Evolutionary conservation across 2,329 filamentous ascomycete genomes (phyloP), one percentile per base, ranked within the genome.

Genomic region (Claviceps fusiformis): DNA sequence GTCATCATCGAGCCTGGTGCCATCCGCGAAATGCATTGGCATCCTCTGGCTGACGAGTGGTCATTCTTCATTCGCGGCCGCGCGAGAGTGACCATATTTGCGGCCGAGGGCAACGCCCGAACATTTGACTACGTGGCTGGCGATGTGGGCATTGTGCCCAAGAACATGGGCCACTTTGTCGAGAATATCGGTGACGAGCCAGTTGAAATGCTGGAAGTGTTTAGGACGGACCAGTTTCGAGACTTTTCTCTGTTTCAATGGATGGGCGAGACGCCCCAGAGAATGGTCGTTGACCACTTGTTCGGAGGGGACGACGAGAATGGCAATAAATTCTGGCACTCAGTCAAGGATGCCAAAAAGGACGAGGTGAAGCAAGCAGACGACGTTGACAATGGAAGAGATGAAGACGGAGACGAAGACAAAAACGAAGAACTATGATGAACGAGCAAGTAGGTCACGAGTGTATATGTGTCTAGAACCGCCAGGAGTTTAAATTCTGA

Each of bases 11-110:
- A 85, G 59, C 86, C 86, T 0, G 85, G 85, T 15, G 85, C 83
- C 0, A 73, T 90, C 65, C 79, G 86, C 10, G 86, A 89, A 70
- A 89, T 91, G 76, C 87, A 91, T 72, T 91, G 87, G 87, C 87
- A 91, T 64, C 85, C 86, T 0, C 82, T 81, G 48, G 85, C 85
- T 13, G 87, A 90, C 63, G 86, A 90, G 67, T 91, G 86, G 86
- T 86, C 82, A 7, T 91, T 87, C 69, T 89, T 91, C 73, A 80
- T 91, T 65, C 71, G 72, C 31, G 87, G 87, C 0, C 80, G 81
- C 45, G 87, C 85, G 0, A 79, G 87, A 37, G 79, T 89, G 15
- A 90, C 86, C 15, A 79, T 91, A 60, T 91, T 90, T 64, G 84
- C 80, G 0, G 77, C 85, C 2, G 79, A 86, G 61, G 80, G 82